A percentile compares a stretch with the other conserved stretches of the same genome.
Conservation (phyloP, 495 filamentous ascomycete species). For the Melanomma pulvis-pyrius region DNA sequence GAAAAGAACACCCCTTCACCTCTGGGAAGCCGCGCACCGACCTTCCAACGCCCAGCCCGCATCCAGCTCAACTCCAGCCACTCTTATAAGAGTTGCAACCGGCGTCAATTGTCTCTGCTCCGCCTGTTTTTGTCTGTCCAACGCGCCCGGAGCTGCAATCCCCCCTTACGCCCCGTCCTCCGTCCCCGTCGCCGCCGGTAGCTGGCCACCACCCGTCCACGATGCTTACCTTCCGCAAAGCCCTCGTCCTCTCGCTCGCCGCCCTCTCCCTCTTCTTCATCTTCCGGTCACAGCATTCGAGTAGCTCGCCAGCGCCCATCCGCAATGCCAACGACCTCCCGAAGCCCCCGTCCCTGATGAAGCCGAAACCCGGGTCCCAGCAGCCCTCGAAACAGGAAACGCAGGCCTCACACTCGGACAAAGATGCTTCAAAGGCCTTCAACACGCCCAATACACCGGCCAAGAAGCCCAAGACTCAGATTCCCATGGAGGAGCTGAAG, state of each 20-base stretch:
- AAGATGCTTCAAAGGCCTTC: slow-evolving; percentile 15
- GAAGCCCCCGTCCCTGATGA: slow-evolving; percentile 37
- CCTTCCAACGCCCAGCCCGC: neutral
- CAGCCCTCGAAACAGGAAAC: slow-evolving; percentile 32
- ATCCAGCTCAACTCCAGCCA: neutral
- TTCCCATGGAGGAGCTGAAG: slow-evolving; percentile 43
- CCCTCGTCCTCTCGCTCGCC: slow-evolving; percentile 67
- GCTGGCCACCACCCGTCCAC: slow-evolving; percentile 17
- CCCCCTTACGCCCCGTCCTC: slow-evolving; percentile 21
- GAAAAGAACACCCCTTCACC: neutral
- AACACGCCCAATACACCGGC: slow-evolving; percentile 36
- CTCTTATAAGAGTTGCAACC: neutral
- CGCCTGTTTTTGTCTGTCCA: neutral
- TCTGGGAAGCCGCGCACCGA: neutral
- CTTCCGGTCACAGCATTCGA: slow-evolving; percentile 63
- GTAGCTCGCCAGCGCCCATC: slow-evolving; percentile 30
- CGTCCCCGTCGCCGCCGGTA: slow-evolving; percentile 26
- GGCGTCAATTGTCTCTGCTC: neutral
- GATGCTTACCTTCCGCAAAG: slow-evolving; percentile 69
- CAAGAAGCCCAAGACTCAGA: slow-evolving; percentile 52
- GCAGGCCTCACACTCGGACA: slow-evolving; percentile 4
- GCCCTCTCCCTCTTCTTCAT: slow-evolving; percentile 72
- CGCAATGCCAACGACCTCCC: slow-evolving; percentile 40
- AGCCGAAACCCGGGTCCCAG: slow-evolving; percentile 24
- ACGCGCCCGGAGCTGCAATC: slow-evolving; percentile 13